A percentile compares a stretch with the other conserved stretches of the same genome.
These are phyloP conservation scores for Saccharomycopsis hybrid DNA, from an alignment of 1,139 yeast genomes.

Conservation along the genomic window DNA sequence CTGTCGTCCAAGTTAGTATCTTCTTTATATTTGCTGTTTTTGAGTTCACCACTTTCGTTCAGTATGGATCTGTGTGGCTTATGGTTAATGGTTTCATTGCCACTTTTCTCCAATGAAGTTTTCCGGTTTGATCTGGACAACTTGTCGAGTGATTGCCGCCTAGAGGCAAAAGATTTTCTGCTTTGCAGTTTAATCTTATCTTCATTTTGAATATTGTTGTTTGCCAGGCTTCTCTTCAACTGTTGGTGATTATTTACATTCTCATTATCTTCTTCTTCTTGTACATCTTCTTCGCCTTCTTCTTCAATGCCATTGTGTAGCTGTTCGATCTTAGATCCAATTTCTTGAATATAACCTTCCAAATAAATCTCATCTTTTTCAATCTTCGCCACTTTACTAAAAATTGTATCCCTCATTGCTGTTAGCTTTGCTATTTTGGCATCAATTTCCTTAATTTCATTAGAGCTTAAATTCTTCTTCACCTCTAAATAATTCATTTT, in stretches of 20 bases:
- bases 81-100: not conserved
- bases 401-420: conserved; percentile 42
- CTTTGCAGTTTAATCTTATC: too few species aligned
- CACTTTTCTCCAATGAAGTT: not conserved
- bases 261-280: not conserved
- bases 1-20: not conserved
- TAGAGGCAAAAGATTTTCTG: not conserved
- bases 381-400: conserved; percentile 49
- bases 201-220: too few species aligned
- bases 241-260: not conserved
- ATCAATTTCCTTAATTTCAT: conserved; percentile 59
- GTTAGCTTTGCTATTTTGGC: conserved; percentile 45
- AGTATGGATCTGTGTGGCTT: not conserved
- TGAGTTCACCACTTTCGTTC: not conserved
- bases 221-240: too few species aligned
- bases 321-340: conserved; percentile 36
- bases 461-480: conserved; percentile 56
- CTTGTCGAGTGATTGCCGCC: too few species aligned
- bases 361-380: conserved; percentile 53
- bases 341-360: conserved; percentile 40
- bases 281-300: conserved; percentile 21
- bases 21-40: not conserved
- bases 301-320: conserved; percentile 2
- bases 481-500: conserved; percentile 51
- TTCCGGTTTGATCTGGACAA: not conserved